Percentiles rank a stretch among this genome's conserved stretches.
phyloP scores from a whole-genome alignment of 2,329 filamentous ascomycete genomes.

The Purpureocillium lavendulum region DNA sequence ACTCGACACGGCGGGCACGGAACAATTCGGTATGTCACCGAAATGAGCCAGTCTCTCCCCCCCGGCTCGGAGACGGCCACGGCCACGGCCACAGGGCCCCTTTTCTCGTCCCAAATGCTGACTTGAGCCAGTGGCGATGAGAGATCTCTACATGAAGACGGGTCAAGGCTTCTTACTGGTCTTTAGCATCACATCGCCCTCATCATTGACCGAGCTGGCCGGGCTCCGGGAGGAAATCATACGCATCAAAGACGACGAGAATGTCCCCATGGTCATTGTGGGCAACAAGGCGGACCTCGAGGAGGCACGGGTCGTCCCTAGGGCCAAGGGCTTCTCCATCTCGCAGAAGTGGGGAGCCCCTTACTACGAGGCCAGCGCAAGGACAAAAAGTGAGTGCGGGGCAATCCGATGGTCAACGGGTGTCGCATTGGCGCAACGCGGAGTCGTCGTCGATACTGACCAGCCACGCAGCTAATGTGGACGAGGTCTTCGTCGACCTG shows the following conservation, averaged over 20 bases:
- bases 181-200: constrained; percentile 81
- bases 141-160: constrained; percentile 88
- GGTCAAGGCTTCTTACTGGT: constrained; percentile 87
- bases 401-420: no score
- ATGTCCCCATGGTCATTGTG: constrained; percentile 80
- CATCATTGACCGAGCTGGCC: constrained; percentile 73
- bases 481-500: constrained; percentile 81
- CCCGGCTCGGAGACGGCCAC: no score
- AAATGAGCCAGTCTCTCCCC: neutral
- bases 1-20: constrained; percentile 83
- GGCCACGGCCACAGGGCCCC: no score
- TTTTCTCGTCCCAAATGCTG: no score
- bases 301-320: constrained; percentile 71
- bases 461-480: constrained; percentile 60
- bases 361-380: constrained; percentile 84
- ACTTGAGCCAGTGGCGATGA: constrained; percentile 44
- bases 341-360: constrained; percentile 85
- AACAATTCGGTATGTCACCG: constrained; percentile 71
- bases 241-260: constrained; percentile 82
- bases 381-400: constrained; percentile 56
- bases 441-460: neutral
- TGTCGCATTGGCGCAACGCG: no score
- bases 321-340: constrained; percentile 72
- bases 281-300: constrained; percentile 89
- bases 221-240: constrained; percentile 83